Evolutionary conservation across 352 stramenopile species (phyloP), one percentile per base, ranked within the genome.

Genomic region (Pythium folliculosum): DNA sequence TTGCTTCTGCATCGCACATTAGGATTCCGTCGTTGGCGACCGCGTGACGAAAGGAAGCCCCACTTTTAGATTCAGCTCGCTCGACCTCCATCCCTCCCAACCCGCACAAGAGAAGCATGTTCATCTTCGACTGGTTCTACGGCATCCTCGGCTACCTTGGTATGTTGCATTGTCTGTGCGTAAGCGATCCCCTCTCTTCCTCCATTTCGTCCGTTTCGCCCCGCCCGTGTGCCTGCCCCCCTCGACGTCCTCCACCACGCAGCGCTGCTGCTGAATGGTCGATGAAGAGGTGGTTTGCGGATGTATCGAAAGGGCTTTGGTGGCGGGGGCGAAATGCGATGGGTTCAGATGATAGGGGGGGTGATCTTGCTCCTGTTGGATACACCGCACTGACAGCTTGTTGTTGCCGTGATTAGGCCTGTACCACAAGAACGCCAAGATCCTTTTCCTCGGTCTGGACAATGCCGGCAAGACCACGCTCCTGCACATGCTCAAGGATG

Each of bases 381-480:
- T 17, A 23, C 35, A 22, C n/a, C 19, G 14, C 5, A 60, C 53
- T 50, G 37, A 60, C 16, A 22, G 0, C 53, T 56, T 6, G 0
- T 57, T 57, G 40, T 22, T 63, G 48, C n/a, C 22, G 40, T 67
- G 14, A n/a, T 60, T 56, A 99, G 98, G 98, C 53, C 88, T 99
- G 59, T 99, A 99, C 82, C 97, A 99, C 84, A 99, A 99, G 88
- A 99, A 99, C 78, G 98, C 97, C 70, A 99, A 99, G 84, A 99
- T 99, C 77, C 76, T 99, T 44, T 99, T 99, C 84, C 77, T 99
- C 27, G 98, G 98, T 27, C 81, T 99, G 30, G 98, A 99, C 80
- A 99, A 99, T 86, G 98, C 98, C 51, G 98, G 98, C 73, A 99
- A 99, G 84, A 99, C 98, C 14, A 99, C 98, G 27, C 81, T 99